Base-by-base conservation (phyloP, 2,329 filamentous ascomycete genomes). In the Xylariaceae sp. region DNA sequence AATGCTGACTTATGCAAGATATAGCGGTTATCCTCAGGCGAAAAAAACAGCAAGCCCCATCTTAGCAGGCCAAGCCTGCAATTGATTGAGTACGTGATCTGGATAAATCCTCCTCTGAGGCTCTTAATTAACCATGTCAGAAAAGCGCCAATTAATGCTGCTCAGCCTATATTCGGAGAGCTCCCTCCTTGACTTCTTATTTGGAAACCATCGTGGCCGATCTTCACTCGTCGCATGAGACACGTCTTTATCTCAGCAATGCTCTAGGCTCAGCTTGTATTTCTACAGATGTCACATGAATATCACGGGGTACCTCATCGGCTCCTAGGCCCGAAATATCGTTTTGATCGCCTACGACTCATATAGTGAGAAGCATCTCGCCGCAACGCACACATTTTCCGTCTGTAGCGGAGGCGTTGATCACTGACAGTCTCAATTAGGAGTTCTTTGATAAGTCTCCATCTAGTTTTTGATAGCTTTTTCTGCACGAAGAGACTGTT, bases 131-230 rank as follows among this genome's bases (percentile, higher is more conserved):
- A 57, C 53, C 48, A 6, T 56, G 58, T 53, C 49, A 53, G 56
- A 53, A 16, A 47, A 54, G 34, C 52, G 57, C 59, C 59, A 55
- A 53, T 64, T 60, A 55, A 58, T 60, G 39, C 47, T 53, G 62
- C 66, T 67, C 65, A 69, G 67, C 64, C 67, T 69, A 69, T 68
- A 66, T 67, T 63, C 63, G 53, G 49, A 56, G 33, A 61, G 24
- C 57, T 51, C 37, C 56, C 60, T 57, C 51, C 60, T 56, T 60
- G 43, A 50, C 37, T 39, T 58, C 58, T 49, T 12, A 55, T 57
- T 63, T 47, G 53, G 54, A 37, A 51, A 49, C 8, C 19, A 28
- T 48, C 40, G 29, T 51, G 44, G 52, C 12, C 53, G 56, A 62
- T 62, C 59, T 24, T 33, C 33, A 50, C 24, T 43, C 33, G 43